These are phyloP conservation scores for Hypomyces rosellus DNA, from an alignment of 2,329 filamentous ascomycete genomes.

Conservation along the genomic window DNA sequence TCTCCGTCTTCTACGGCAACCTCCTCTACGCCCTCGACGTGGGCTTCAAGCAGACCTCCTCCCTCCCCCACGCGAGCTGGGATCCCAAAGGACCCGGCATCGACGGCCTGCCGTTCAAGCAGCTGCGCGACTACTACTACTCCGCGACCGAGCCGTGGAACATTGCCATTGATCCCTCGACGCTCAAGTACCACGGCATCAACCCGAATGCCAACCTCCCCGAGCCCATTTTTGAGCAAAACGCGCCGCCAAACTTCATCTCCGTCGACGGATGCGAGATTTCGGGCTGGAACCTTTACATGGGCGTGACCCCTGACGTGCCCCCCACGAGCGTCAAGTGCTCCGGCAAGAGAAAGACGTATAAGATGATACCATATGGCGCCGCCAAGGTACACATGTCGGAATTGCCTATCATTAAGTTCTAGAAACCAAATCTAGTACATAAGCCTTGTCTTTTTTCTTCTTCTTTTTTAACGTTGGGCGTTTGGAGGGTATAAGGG, in stretches of 20 bases:
- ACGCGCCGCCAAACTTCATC: constrained; percentile 29
- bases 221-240: constrained; percentile 19
- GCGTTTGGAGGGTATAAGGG: background rate
- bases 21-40: constrained; percentile 38
- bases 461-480: background rate
- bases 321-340: constrained; percentile 15
- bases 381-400: constrained; percentile 40
- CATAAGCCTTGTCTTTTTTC: background rate
- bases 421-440: background rate
- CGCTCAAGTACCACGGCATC: constrained; percentile 18
- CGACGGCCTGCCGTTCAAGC: constrained; percentile 17
- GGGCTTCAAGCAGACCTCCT: constrained; percentile 20
- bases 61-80: constrained; percentile 17
- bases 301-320: constrained; percentile 25
- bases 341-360: constrained; percentile 24
- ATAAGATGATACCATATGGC: constrained; percentile 38
- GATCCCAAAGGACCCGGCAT: constrained; percentile 15
- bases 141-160: constrained; percentile 24
- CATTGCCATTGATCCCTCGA: constrained; percentile 23
- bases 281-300: constrained; percentile 23
- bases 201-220: constrained; percentile 21
- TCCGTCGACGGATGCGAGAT: constrained; percentile 33
- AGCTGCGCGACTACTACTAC: constrained; percentile 27
- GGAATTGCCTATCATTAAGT: constrained; percentile 15
- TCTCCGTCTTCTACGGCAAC: constrained; percentile 37